Conservation (phyloP, 2,329 filamentous ascomycete genomes). For the Didymella pomorum region DNA sequence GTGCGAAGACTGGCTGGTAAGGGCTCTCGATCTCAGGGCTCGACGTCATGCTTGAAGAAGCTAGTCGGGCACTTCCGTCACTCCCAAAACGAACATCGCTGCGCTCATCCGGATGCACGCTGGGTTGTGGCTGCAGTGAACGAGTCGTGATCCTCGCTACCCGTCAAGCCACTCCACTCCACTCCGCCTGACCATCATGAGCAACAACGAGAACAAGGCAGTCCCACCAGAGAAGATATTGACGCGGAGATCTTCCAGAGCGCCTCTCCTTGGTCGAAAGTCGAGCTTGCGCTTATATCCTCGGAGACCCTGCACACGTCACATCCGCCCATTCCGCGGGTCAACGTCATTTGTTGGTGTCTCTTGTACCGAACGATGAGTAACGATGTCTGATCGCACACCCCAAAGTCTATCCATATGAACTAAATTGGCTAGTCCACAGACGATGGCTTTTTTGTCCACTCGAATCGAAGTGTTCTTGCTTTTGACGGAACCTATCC, state of each 20-base stretch:
- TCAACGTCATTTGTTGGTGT: conserved; percentile 12
- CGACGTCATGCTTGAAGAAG: conserved; percentile 4
- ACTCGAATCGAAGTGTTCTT: conserved; percentile 1
- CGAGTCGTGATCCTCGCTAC: conserved; percentile 6
- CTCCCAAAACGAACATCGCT: not conserved
- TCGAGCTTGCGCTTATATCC: not conserved
- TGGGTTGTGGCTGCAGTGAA: conserved; percentile 5
- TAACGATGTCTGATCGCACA: not conserved
- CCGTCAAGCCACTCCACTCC: conserved; percentile 7
- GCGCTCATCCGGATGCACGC: not conserved
- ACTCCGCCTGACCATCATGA: not conserved
- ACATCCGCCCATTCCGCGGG: conserved; percentile 15
- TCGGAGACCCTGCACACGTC: conserved; percentile 10
- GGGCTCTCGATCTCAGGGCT: not conserved
- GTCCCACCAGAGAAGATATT: not conserved
- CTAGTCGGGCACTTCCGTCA: conserved; percentile 3
- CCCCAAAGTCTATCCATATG: not conserved
- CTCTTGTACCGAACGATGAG: conserved; percentile 2
- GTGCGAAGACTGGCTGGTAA: not conserved
- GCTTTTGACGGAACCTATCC: conserved; percentile 8
- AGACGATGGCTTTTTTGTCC: conserved; percentile 2
- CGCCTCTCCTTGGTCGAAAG: not conserved
- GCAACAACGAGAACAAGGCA: not conserved
- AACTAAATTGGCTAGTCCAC: conserved; percentile 6
- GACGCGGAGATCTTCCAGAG: not conserved